phyloP scores from a whole-genome alignment of 495 filamentous ascomycete species.

The Apodospora peruviana region DNA sequence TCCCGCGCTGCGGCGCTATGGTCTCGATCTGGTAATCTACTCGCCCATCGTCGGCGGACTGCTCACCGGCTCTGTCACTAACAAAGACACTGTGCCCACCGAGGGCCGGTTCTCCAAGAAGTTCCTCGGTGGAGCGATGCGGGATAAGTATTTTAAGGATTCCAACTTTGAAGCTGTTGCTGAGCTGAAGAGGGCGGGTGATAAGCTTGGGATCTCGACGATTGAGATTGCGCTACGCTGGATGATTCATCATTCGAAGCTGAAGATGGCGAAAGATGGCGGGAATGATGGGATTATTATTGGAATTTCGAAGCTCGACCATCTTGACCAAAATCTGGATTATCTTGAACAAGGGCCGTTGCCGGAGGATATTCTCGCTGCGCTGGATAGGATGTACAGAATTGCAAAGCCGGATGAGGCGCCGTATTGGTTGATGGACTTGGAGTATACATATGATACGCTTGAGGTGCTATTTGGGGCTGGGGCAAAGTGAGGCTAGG shows the following conservation, averaged over 20 bases:
- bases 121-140: conserved; percentile 47
- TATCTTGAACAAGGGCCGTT: conserved; percentile 53
- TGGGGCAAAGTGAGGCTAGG: conserved; percentile 19
- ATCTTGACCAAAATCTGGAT: conserved; percentile 48
- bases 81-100: conserved; percentile 47
- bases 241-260: conserved; percentile 64
- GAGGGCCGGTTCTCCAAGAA: conserved; percentile 59
- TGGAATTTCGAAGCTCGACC: conserved; percentile 44
- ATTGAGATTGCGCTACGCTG: conserved; percentile 72
- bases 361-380: conserved; percentile 68
- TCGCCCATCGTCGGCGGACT: conserved; percentile 74
- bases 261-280: conserved; percentile 52
- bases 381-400: conserved; percentile 63
- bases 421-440: conserved; percentile 67
- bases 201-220: conserved; percentile 62
- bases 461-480: conserved; percentile 51
- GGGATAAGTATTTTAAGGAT: conserved; percentile 68
- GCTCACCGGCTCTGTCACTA: conserved; percentile 57
- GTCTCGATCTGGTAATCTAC: conserved; percentile 73
- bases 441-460: conserved; percentile 69
- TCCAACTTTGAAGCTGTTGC: conserved; percentile 64
- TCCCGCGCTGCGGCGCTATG: conserved; percentile 67
- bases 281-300: conserved; percentile 62
- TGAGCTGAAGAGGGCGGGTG: conserved; percentile 60
- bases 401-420: conserved; percentile 57